A percentile compares a stretch with the other conserved stretches of the same genome.
Evolutionary conservation across 164 flowering plant genomes (phyloP).

Genomic region (Dillenia turbinata): DNA sequence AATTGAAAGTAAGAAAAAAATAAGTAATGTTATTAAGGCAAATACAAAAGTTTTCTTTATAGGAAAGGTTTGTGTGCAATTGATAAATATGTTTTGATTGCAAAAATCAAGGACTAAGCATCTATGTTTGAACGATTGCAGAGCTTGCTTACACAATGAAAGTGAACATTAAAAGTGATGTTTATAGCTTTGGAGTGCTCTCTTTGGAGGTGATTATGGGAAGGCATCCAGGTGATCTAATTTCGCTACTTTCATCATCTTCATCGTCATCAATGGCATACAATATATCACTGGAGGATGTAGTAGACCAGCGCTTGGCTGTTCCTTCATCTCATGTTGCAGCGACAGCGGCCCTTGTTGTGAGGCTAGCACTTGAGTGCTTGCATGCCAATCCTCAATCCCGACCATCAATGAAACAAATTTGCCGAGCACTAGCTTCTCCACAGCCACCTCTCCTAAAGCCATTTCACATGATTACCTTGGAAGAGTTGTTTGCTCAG

Average conservation of each 20-base stretch:
- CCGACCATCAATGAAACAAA: slow-evolving; percentile 2
- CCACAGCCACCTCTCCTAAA: too few relatives aligned
- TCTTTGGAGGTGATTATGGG: slow-evolving; percentile 15
- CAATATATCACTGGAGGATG: neutral
- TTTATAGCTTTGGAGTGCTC: slow-evolving; percentile 13
- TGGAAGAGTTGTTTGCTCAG: too few relatives aligned
- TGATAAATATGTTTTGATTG: neutral
- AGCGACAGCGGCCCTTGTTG: neutral
- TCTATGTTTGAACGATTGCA: slow-evolving; percentile 4
- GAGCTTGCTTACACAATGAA: slow-evolving; percentile 11
- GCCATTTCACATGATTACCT: too few relatives aligned
- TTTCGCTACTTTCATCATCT: neutral
- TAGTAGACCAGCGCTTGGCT: neutral
- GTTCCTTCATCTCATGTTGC: neutral
- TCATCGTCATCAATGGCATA: neutral
- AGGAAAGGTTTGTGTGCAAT: too few relatives aligned
- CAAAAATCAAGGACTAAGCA: neutral
- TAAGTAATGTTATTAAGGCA: too few relatives aligned
- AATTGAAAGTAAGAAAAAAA: too few relatives aligned
- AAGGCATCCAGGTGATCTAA: slow-evolving; percentile 9
- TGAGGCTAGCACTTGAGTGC: neutral
- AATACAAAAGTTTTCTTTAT: too few relatives aligned
- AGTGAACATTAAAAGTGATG: slow-evolving; percentile 10
- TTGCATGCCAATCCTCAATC: neutral
- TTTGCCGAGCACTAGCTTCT: neutral